Evolutionary conservation across 2,329 filamentous ascomycete genomes (phyloP), one percentile per base, ranked within the genome.

Genomic region (Paraphoma chrysanthemicola): DNA sequence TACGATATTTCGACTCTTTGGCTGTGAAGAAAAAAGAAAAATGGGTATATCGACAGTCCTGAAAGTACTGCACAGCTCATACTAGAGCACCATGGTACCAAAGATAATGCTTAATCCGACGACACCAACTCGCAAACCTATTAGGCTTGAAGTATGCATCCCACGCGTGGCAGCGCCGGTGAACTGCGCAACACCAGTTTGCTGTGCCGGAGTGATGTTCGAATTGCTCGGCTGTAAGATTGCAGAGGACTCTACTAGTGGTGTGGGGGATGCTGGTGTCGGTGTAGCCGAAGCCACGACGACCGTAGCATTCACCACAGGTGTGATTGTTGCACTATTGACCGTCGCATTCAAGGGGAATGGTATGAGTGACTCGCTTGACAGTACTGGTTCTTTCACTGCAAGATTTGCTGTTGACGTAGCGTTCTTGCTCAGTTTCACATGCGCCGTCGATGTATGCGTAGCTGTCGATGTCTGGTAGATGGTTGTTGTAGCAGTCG

Each of bases 181-280:
- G 12, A 58, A 58, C 44, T 44, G n/a, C 5, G 36, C n/a, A 2
- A 51, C 30, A 10, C 39, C 12, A 6, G 46, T 55, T 11, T 43
- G 48, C 44, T 48, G 14, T 5, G 16, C 44, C 7, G 52, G 52
- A 9, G 44, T 14, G 10, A 36, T 44, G 14, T 23, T 55, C 2
- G 39, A 47, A n/a, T 58, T 58, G 9, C 44, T 55, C 11, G 56
- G 52, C 1, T 48, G 36, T 1, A 58, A 12, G 12, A 58, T 55
- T 1, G 52, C 56, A 9, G 48, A 16, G 12, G 47, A 54, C 53
- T 18, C 30, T 14, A 60, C 39, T 11, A 57, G 44, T 1, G 57
- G 43, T 49, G 47, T n/a, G 16, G 8, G 54, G 6, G 48, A 47
- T n/a, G 48, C 44, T 1, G 51, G 29, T 23, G 45, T 28, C 2